Evolutionary conservation across 495 filamentous ascomycete genomes (phyloP).

Genomic region (Lichina pygmaea): DNA sequence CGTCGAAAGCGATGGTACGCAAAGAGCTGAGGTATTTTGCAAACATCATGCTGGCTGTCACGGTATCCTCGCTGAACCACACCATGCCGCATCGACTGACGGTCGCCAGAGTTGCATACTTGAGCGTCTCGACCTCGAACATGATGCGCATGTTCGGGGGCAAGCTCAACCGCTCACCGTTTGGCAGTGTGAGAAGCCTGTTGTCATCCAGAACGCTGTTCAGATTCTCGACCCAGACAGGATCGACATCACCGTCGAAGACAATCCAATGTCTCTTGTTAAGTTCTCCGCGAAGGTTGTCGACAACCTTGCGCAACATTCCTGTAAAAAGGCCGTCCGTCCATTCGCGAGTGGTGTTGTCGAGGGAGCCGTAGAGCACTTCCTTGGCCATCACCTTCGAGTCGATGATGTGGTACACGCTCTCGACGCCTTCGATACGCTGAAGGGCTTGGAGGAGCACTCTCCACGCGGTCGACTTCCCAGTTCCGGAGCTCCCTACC

Average conservation of each 20-base stretch:
- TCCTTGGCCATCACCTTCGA: slow-evolving; percentile 99
- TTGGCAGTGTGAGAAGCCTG: slow-evolving; percentile 84
- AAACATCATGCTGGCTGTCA: slow-evolving; percentile 79
- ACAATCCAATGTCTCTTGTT: slow-evolving; percentile 96
- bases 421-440: slow-evolving; percentile 68
- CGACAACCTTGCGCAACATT: slow-evolving; percentile 91
- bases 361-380: slow-evolving; percentile 75
- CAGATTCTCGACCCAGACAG: slow-evolving; percentile 97
- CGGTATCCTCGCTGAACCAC: slow-evolving; percentile 96
- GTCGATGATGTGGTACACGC: slow-evolving; percentile 91
- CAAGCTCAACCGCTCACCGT: slow-evolving; percentile 86
- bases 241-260: slow-evolving; percentile 95
- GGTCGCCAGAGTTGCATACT: slow-evolving; percentile 89
- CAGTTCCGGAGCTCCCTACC: slow-evolving; percentile 85
- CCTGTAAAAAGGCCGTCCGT: slow-evolving; percentile 95
- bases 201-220: slow-evolving; percentile 99
- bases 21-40: slow-evolving; percentile 69
- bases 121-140: slow-evolving; percentile 98
- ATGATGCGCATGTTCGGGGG: slow-evolving; percentile 92
- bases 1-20: slow-evolving; percentile 59
- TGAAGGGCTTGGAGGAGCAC: slow-evolving; percentile 83
- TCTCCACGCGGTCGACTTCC: slow-evolving; percentile 88
- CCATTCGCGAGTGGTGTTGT: slow-evolving; percentile 94
- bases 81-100: slow-evolving; percentile 99
- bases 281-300: slow-evolving; percentile 93